These are phyloP conservation scores for Colletotrichum musae DNA, from an alignment of 2,329 filamentous ascomycete species.

Conservation along the genomic window DNA sequence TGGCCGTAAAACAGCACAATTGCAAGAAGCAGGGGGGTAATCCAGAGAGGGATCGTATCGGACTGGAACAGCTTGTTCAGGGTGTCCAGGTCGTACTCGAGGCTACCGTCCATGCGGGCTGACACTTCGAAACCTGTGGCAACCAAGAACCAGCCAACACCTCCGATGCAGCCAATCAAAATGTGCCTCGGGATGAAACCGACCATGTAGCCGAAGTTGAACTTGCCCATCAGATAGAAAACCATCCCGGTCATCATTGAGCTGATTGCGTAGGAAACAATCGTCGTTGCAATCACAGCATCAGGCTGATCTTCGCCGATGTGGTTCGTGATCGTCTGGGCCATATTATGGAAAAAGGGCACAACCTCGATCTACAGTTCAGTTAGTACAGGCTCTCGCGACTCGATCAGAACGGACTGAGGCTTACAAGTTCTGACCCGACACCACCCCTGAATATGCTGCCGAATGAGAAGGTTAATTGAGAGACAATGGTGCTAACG, in stretches of 20 bases:
- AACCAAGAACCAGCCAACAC: constrained; percentile 94
- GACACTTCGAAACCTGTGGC: constrained; percentile 95
- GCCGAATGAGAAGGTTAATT: constrained; percentile 88
- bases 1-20: constrained; percentile 83
- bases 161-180: constrained; percentile 95
- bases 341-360: constrained; percentile 99
- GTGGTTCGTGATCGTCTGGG: constrained; percentile 83
- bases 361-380: constrained; percentile 87
- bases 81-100: constrained; percentile 85
- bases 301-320: constrained; percentile 87
- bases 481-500: constrained; percentile 95
- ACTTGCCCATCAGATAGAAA: constrained; percentile 91
- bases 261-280: constrained; percentile 90
- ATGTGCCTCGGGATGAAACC: constrained; percentile 98
- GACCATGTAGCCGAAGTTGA: constrained; percentile 90
- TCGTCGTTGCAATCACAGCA: constrained; percentile 93
- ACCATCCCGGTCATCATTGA: constrained; percentile 91
- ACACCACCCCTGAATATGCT: constrained; percentile 93
- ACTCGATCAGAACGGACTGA: not conserved
- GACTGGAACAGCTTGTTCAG: constrained; percentile 79
- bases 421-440: constrained; percentile 87
- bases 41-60: constrained; percentile 87
- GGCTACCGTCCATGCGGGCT: constrained; percentile 86
- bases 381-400: constrained; percentile 34
- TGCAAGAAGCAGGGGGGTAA: constrained; percentile 82